Conservation (phyloP, 1,284 basidiomycete genomes). For the Austropuccinia psidii region DNA sequence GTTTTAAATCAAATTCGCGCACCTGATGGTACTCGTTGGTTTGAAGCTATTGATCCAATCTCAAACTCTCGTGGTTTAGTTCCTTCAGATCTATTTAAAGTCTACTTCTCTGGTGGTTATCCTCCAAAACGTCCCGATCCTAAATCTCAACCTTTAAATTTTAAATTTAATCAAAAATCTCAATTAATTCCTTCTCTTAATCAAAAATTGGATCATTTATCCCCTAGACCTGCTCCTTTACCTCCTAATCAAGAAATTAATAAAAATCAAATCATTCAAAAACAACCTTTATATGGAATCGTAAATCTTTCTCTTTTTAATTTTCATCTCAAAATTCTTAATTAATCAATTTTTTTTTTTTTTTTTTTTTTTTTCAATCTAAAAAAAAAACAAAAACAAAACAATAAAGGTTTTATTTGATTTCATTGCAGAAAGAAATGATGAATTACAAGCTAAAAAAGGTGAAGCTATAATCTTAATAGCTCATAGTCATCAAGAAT, state of each 20-base stretch:
- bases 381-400: too few relatives aligned
- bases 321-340: neutral
- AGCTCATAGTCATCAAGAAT: conserved; percentile 51
- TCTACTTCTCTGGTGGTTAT: conserved; percentile 37
- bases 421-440: conserved; percentile 17
- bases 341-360: neutral
- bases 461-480: conserved; percentile 53
- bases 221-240: too few relatives aligned
- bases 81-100: conserved; percentile 65
- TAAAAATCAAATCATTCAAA: neutral
- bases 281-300: conserved; percentile 21
- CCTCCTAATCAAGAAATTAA: too few relatives aligned
- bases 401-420: conserved; percentile 26
- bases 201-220: conserved; percentile 42
- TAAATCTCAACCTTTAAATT: neutral
- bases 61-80: conserved; percentile 85
- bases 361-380: neutral
- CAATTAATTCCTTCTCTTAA: conserved; percentile 38
- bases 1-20: conserved; percentile 66
- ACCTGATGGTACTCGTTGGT: conserved; percentile 50
- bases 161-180: neutral
- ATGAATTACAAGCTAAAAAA: conserved; percentile 18
- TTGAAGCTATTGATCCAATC: conserved; percentile 61
- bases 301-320: neutral
- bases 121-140: conserved; percentile 41